Conservation (phyloP, 2,329 filamentous ascomycete genomes). For the Chaetomium sp. region DNA sequence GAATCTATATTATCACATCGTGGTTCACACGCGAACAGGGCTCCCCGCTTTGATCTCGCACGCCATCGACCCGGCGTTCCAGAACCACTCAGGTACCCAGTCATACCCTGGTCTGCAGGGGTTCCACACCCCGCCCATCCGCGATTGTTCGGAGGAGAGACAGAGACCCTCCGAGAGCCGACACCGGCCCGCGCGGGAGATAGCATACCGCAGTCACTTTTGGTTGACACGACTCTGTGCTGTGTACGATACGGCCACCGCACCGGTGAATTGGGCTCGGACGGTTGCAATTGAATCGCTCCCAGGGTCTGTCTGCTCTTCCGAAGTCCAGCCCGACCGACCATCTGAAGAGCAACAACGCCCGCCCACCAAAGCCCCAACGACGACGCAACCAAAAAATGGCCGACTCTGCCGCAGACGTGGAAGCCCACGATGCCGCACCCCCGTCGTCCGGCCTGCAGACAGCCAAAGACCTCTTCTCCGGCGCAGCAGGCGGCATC, state of each 20-base stretch:
- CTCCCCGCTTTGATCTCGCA: conserved; percentile 11
- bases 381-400: conserved; percentile 30
- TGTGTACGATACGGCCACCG: background rate
- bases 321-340: background rate
- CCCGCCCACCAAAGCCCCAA: background rate
- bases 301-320: background rate
- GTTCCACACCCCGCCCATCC: conserved; percentile 7
- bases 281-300: background rate
- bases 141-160: background rate
- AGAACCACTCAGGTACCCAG: conserved; percentile 4
- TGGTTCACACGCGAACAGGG: background rate
- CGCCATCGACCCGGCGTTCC: conserved; percentile 22
- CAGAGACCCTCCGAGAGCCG: conserved; percentile 20
- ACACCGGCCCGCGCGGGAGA: conserved; percentile 4
- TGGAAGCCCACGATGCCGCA: conserved; percentile 37
- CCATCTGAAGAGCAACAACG: background rate
- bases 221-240: background rate
- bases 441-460: conserved; percentile 47
- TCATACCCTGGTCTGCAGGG: background rate
- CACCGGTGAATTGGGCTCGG: background rate
- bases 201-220: background rate
- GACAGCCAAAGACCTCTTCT: conserved; percentile 84
- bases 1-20: too few species aligned
- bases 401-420: conserved; percentile 43
- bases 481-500: conserved; percentile 87